phyloP scores from a whole-genome alignment of 768 basidiomycete genomes.

The Xerocomellus intermedius region DNA sequence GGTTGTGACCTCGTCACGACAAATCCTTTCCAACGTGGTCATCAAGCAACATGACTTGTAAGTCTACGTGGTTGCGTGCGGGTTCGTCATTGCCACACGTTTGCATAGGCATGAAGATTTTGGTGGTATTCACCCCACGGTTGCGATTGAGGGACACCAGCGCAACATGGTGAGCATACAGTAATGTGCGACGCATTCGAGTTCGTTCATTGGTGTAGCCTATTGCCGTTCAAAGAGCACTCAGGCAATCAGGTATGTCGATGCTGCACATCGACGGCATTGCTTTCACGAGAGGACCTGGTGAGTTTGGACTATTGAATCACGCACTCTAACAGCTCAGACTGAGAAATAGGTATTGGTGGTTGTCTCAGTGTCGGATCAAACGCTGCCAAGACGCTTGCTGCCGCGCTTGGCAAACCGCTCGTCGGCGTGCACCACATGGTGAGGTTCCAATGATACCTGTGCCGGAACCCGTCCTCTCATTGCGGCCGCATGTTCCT shows the following conservation, averaged over 20 bases:
- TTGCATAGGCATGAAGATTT: constrained; percentile 25
- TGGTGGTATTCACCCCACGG: constrained; percentile 78
- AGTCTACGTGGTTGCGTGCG: background rate
- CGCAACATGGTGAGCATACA: constrained; percentile 59
- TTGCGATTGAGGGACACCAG: constrained; percentile 77
- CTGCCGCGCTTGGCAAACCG: constrained; percentile 74
- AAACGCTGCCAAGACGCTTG: constrained; percentile 81
- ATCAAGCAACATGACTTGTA: constrained; percentile 74
- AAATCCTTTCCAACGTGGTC: constrained; percentile 82
- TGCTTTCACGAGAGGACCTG: constrained; percentile 89
- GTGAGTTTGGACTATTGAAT: constrained; percentile 33
- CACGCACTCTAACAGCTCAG: background rate
- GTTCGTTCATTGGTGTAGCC: constrained; percentile 48
- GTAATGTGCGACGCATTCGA: background rate
- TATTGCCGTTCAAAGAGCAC: constrained; percentile 62
- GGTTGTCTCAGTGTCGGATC: constrained; percentile 79
- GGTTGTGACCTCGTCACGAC: constrained; percentile 67
- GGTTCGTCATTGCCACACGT: background rate
- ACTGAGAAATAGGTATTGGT: constrained; percentile 53
- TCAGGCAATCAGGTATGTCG: constrained; percentile 59
- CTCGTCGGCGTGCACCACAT: constrained; percentile 93
- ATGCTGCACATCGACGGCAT: constrained; percentile 75
- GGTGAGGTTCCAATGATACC: constrained; percentile 45
- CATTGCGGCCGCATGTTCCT: background rate
- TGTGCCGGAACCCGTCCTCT: background rate